Evolutionary conservation across 2,329 filamentous ascomycete species (phyloP), one percentile per base, ranked within the genome.

Genomic region (Reticulascus tulasneorum): DNA sequence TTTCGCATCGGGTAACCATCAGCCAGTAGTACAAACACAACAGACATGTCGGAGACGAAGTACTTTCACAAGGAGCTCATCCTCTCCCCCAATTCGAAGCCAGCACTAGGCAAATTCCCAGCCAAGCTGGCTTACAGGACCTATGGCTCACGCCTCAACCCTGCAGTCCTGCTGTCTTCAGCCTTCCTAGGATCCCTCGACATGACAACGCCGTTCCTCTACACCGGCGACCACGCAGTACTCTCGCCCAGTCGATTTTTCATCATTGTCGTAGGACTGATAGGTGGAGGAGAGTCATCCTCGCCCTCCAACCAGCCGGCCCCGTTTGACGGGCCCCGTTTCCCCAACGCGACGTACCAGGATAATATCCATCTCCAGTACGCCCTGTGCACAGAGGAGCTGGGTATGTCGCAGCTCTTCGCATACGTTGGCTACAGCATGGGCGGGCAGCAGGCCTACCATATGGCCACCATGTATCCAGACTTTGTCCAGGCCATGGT

Each of bases 361-460:
- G 67, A 71, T 46, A 66, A 65, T 44, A 56, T 71, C 13, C 50
- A 48, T 2, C 54, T 64, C 3, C 65, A 71, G 42, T 41, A 67
- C 37, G 37, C 48, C 0, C 54, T 71, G 1, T 52, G 58, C 34
- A n/a, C n/a, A n/a, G 40, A 59, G 30, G 44, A 51, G 8, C 52
- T 70, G 1, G 55, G 56, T 5, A 45, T 69, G n/a, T 33, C 46
- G n/a, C 42, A 51, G 12, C 52, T 69, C 1, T 58, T 62, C 29
- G 56, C 62, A 9, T 62, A 67, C 41, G 49, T 68, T 9, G 67
- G 67, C 11, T 71, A 69, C 53, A 65, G 60, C 38, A 71, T 71
- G 67, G 67, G 66, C 35, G 67, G 65, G 7, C 64, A 67, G 38
- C 58, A 65, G 34, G 58, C 65, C 12, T 71, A 69, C 43, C 59